Conservation (phyloP, 306 rosid species). For the Elaeagnus macrophylla region DNA sequence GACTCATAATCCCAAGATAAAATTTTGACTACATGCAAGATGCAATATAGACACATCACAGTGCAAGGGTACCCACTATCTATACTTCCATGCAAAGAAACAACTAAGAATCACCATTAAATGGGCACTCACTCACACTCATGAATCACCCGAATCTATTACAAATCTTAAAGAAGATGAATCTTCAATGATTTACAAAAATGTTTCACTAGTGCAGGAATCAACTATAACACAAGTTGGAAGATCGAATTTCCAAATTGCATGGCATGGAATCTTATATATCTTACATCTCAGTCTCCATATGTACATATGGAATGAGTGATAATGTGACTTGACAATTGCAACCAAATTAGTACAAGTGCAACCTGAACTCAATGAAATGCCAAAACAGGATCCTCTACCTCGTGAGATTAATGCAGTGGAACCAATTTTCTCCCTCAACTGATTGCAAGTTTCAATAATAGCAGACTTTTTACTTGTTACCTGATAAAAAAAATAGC, state of each 20-base stretch:
- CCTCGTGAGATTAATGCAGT: constrained; percentile 64
- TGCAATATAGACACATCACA: no score
- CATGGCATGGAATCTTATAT: not conserved
- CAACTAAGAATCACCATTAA: not conserved
- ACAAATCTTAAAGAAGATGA: not conserved
- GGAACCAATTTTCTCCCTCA: constrained; percentile 64
- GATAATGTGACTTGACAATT: not conserved
- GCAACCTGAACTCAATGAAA: not conserved
- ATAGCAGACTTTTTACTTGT: constrained; percentile 76
- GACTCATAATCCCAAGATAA: no score
- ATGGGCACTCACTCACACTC: not conserved
- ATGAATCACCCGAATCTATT: not conserved
- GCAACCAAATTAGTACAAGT: not conserved
- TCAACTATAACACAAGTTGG: not conserved
- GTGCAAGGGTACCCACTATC: no score
- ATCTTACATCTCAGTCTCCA: not conserved
- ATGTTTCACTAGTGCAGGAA: not conserved
- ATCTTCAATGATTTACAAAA: not conserved
- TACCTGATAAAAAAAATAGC: constrained; percentile 41
- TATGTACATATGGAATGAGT: not conserved
- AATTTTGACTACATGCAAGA: no score
- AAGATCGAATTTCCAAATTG: not conserved
- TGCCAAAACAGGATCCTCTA: constrained; percentile 18
- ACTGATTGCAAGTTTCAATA: constrained; percentile 55
- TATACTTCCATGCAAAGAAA: no score